Evolutionary conservation across 805 yeast species (phyloP).

Genomic region (Monosporozyma unispora): DNA sequence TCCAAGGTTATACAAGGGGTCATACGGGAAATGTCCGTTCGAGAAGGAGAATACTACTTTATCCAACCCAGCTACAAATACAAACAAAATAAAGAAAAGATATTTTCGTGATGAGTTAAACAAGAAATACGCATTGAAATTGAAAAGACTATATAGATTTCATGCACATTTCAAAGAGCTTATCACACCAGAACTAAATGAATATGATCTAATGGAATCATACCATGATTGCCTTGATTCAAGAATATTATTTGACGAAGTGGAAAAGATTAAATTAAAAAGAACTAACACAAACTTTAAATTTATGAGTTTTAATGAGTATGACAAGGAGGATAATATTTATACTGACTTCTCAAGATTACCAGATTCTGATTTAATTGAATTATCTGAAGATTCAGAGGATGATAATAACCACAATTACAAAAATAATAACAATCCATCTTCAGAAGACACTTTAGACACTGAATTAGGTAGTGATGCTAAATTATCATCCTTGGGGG

Average conservation of each 20-base stretch:
- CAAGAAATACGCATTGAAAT: slow-evolving; percentile 24
- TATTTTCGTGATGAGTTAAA: slow-evolving; percentile 26
- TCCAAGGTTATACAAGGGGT: slow-evolving; percentile 20
- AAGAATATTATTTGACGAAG: not conserved
- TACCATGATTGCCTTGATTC: slow-evolving; percentile 4
- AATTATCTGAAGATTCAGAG: not conserved
- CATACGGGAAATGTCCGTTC: slow-evolving; percentile 68
- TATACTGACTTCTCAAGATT: not conserved
- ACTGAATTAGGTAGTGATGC: slow-evolving; percentile 3
- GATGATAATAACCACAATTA: not conserved
- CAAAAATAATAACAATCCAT: not conserved
- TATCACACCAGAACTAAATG: slow-evolving; percentile 14
- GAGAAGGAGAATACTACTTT: slow-evolving; percentile 25
- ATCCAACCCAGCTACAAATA: slow-evolving; percentile 1
- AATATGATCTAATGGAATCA: not conserved
- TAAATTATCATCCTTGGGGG: slow-evolving; percentile 1
- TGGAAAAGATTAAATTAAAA: slow-evolving; percentile 3
- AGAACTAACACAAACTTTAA: slow-evolving; percentile 6
- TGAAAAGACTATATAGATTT: slow-evolving; percentile 25
- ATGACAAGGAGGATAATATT: not conserved
- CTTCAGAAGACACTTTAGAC: slow-evolving; percentile 2
- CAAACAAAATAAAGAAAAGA: slow-evolving; percentile 20
- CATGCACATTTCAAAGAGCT: slow-evolving; percentile 18
- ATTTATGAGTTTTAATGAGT: slow-evolving; percentile 9
- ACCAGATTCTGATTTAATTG: not conserved